Conservation (phyloP, 495 filamentous ascomycete species). For the Aspergillus sclerotioniger region DNA sequence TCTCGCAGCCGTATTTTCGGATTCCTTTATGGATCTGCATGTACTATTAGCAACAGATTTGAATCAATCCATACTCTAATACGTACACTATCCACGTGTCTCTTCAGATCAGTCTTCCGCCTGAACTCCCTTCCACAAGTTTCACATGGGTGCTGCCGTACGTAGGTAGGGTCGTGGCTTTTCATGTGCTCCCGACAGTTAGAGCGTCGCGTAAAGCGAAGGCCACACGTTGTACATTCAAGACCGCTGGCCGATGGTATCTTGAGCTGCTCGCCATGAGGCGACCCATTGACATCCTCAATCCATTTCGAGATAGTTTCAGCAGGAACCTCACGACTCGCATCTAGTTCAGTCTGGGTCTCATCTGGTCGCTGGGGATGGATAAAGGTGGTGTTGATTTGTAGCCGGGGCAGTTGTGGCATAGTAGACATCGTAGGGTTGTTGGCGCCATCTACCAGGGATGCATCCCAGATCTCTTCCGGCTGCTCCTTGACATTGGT, state of each 20-base stretch:
- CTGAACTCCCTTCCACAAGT: slow-evolving; percentile 48
- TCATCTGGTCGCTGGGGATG: not conserved
- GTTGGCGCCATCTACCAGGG: not conserved
- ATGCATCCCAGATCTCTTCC: slow-evolving; percentile 17
- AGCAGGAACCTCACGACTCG: not conserved
- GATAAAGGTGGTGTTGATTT: not conserved
- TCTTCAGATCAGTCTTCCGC: slow-evolving; percentile 76
- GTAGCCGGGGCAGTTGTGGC: slow-evolving; percentile 6
- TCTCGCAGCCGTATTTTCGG: slow-evolving; percentile 66
- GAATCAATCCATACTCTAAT: not conserved
- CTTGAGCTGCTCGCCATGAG: slow-evolving; percentile 16
- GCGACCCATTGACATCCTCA: slow-evolving; percentile 12
- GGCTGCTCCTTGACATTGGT: slow-evolving; percentile 16
- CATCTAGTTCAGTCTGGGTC: not conserved
- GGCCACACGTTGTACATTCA: slow-evolving; percentile 72
- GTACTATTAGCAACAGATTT: slow-evolving; percentile 15
- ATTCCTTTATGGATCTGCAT: slow-evolving; percentile 67
- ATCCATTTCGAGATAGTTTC: slow-evolving; percentile 17
- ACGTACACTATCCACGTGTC: slow-evolving; percentile 78
- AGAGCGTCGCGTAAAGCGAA: slow-evolving; percentile 80
- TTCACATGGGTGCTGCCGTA: slow-evolving; percentile 68
- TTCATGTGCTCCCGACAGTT: slow-evolving; percentile 91
- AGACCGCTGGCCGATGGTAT: slow-evolving; percentile 47
- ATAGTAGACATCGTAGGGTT: not conserved
- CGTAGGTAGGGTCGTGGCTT: slow-evolving; percentile 75